Base-by-base conservation (phyloP, 2,329 filamentous ascomycete species). In the Phialemonium atrogriseum region DNA sequence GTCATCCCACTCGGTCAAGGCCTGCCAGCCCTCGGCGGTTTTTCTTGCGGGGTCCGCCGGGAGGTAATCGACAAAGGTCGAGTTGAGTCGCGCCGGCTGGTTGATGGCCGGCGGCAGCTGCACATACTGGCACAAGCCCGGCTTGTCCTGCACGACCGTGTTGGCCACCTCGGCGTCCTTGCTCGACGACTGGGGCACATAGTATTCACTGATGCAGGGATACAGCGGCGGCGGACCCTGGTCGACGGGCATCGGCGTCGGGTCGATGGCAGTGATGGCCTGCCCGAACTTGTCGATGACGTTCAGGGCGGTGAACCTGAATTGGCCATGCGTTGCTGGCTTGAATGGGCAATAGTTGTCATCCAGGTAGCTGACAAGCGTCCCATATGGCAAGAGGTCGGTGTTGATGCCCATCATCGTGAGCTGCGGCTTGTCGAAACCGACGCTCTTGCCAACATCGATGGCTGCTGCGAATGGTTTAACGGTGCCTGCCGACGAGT, bases 261-360 rank as follows among this genome's bases (percentile, higher is more conserved):
- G 45, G 24, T 59, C 50, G 11, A 60, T 50, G 12, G 49, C 49
- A 8, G 40, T 26, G 15, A 64, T 31, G 8, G 47, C 45, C 28
- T 68, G 65, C 1, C 65, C 65, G 27, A 68, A 68, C 40, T 68
- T 68, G 46, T 70, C 65, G 19, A 69, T 47, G 24, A 69, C 53
- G 39, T 65, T 64, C 24, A 71, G 34, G 38, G 66, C 64, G 3
- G 51, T 52, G 37, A 68, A 62, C 8, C 45, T 38, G 14, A 69
- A 48, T 39, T 70, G 66, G 0, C 66, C 66, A 40, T 70, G 67
- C 0, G 58, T 64, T 1, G 54, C 62, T 0, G 56, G 57, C 38
- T 67, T 67, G 42, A 70, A 66, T 0, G 60, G 52, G 8, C 34
- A 33, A 44, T 2, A 40, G 32, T 4, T 29, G 10, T 43, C 44